Percentiles rank a stretch among this genome's conserved stretches.
Conservation (phyloP, 257 asterid species). For the Marsdenia floribunda region DNA sequence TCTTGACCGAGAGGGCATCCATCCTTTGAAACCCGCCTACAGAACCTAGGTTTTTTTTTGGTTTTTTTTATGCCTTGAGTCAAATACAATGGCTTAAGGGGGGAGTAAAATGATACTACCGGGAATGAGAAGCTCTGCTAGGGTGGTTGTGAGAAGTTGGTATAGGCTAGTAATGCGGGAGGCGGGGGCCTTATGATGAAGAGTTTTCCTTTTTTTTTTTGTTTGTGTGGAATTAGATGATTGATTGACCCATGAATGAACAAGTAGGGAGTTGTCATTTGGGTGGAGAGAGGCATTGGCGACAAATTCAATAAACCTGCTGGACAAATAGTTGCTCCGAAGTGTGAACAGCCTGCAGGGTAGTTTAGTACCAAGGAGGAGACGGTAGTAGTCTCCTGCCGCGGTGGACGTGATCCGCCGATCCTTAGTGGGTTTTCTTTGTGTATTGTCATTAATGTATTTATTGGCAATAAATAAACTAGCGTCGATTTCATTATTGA, state of each 20-base stretch:
- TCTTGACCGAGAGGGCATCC: not conserved
- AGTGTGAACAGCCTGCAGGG: not conserved
- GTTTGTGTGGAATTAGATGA: not conserved
- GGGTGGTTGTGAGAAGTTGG: not conserved
- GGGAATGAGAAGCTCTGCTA: not conserved
- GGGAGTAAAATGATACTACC: not conserved
- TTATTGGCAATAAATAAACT: not conserved
- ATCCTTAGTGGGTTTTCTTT: not conserved
- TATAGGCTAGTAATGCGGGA: not conserved
- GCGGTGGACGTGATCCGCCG: not conserved
- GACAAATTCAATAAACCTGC: not conserved
- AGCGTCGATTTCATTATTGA: not conserved
- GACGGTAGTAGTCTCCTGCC: not conserved
- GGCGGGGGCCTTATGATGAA: too few species aligned
- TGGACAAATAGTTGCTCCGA: not conserved
- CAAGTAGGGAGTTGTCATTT: not conserved
- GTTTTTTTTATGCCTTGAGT: not conserved
- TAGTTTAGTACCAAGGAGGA: not conserved
- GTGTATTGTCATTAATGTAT: not conserved
- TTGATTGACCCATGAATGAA: not conserved
- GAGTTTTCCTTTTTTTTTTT: not conserved
- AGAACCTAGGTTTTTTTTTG: not conserved
- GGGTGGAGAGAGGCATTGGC: not conserved
- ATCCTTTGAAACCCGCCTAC: not conserved
- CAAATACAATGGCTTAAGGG: not conserved